A percentile compares a stretch with the other conserved stretches of the same genome.
Evolutionary conservation across 805 yeast genomes (phyloP).

Genomic region (Metschnikowia hibisci): DNA sequence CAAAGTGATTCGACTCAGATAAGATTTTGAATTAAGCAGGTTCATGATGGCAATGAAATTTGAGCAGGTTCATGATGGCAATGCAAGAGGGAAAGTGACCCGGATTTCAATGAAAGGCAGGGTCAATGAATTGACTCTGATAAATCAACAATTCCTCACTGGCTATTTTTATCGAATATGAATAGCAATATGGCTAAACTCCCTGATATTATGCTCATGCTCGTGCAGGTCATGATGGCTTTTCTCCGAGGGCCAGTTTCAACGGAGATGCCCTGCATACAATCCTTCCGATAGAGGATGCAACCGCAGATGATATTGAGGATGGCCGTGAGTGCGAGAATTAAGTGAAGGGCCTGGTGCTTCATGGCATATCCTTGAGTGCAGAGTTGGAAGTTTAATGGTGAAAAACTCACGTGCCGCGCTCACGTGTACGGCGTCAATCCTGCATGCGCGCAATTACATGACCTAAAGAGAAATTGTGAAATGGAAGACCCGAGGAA

Average conservation of each 20-base stretch:
- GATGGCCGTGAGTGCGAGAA: conserved; percentile 8
- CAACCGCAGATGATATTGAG: conserved; percentile 11
- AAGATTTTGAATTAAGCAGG: too few species aligned
- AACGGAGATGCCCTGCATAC: conserved; percentile 10
- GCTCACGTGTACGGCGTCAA: background rate
- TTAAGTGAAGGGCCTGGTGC: conserved; percentile 5
- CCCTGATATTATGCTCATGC: conserved; percentile 10
- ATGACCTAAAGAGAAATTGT: too few species aligned
- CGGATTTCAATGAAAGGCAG: too few species aligned
- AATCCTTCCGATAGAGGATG: conserved; percentile 11
- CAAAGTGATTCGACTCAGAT: too few species aligned
- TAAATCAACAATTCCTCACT: too few species aligned
- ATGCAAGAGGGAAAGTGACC: too few species aligned
- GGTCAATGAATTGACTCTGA: too few species aligned
- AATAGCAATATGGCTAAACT: conserved; percentile 4
- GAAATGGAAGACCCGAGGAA: too few species aligned
- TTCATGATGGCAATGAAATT: too few species aligned
- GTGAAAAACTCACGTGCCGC: conserved; percentile 5
- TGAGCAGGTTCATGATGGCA: too few species aligned
- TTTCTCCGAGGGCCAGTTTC: conserved; percentile 10
- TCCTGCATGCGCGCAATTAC: background rate
- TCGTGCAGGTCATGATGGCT: conserved; percentile 14
- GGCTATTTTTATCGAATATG: background rate
- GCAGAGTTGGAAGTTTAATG: background rate
- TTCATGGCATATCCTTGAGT: conserved; percentile 3